Evolutionary conservation across 2,329 filamentous ascomycete genomes (phyloP), one percentile per base, ranked within the genome.

Genomic region (Penicillium sp.): DNA sequence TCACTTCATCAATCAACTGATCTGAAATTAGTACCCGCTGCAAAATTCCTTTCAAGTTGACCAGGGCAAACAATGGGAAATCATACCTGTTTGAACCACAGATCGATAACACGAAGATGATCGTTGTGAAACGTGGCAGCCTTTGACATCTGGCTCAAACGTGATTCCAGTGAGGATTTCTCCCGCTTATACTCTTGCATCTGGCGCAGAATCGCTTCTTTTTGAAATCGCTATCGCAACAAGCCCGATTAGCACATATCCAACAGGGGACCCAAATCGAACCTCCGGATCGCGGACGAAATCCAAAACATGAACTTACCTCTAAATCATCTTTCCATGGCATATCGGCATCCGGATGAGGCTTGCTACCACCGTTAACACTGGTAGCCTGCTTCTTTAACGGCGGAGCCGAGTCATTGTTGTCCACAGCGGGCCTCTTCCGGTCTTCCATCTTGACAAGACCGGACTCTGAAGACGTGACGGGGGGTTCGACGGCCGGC

Each of bases 131-230:
- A 86, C 60, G 84, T 82, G 31, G 89, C 85, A 69, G 86, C 84
- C 72, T 91, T 92, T 62, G 89, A 85, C 61, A 95, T 79, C 63
- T 96, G 89, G 70, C 88, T 88, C 59, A 97, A 80, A 69, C 90
- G 89, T 56, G 85, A 81, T 78, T 97, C 92, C 60, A 95, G 79
- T 39, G 89, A 89, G 56, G 83, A 82, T 72, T 92, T 92, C 72
- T 96, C 91, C 66, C 94, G 87, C 77, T 96, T 96, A 76, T 96
- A 97, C 76, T 97, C 94, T 72, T 92, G 90, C 92, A 99, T 96
- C 78, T 97, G 93, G 56, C 95, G 90, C 69, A 90, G 88, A 72
- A 99, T 96, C 62, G 94, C 94, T 79, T 96, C 94, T 78, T 97
- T 99, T 77, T 93, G 89, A 69, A 89, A 94, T 72, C 89, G 86